Evolutionary conservation across 164 flowering plant genomes (phyloP).

Genomic region (Tinospora cordifolia): DNA sequence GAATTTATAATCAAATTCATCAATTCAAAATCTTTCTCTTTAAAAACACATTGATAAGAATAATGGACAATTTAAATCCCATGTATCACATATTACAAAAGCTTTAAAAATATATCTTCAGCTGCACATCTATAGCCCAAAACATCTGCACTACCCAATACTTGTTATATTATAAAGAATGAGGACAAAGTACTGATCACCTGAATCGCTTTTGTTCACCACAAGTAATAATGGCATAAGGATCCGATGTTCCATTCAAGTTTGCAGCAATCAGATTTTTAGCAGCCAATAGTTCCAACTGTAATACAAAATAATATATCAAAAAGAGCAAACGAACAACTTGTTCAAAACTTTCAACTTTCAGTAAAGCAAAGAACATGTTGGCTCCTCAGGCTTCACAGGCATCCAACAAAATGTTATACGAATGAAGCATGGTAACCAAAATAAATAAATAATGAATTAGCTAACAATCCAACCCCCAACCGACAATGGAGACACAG

Average conservation of each 20-base stretch:
- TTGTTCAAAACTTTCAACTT: not conserved
- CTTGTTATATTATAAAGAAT: not conserved
- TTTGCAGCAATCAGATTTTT: conserved; percentile 95
- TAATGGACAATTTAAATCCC: no score
- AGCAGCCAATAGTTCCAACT: conserved; percentile 93
- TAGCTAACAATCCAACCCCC: no score
- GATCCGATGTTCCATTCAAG: conserved; percentile 97
- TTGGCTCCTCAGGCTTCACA: not conserved
- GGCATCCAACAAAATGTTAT: not conserved
- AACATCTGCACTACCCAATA: not conserved
- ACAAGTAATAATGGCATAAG: conserved; percentile 95
- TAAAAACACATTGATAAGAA: no score
- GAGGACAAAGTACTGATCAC: conserved; percentile 32
- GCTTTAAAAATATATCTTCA: not conserved
- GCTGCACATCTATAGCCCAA: not conserved
- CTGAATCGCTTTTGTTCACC: conserved; percentile 89
- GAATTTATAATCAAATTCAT: no score
- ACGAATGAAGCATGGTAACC: not conserved
- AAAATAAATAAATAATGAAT: not conserved
- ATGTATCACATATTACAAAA: no score
- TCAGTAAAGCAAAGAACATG: not conserved
- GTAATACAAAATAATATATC: conserved; percentile 9
- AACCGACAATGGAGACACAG: not conserved
- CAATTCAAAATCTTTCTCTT: no score
- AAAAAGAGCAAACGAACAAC: not conserved